Evolutionary conservation across 148 eudicot genomes (phyloP).

Genomic region (Cornus florida): DNA sequence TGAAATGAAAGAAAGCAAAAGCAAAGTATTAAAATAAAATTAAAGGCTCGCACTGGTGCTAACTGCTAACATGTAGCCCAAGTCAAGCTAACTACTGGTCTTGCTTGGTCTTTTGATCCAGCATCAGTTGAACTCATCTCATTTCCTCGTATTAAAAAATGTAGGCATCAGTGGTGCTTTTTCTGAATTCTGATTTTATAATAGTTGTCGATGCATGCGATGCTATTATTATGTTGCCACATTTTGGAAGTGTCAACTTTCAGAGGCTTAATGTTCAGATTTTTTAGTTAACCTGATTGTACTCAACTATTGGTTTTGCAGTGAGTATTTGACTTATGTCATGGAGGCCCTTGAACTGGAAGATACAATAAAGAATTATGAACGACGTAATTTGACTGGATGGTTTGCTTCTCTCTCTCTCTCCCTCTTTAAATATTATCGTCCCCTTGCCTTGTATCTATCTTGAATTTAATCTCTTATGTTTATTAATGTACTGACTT

Average conservation of each 20-base stretch:
- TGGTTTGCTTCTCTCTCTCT: constrained; percentile 45
- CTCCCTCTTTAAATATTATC: too few species aligned
- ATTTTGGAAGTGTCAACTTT: neutral
- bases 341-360: constrained; percentile 88
- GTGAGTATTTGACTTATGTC: constrained; percentile 79
- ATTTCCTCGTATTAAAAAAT: neutral
- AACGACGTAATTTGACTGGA: constrained; percentile 65
- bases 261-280: neutral
- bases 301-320: constrained; percentile 34
- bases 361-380: constrained; percentile 79
- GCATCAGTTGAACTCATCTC: neutral
- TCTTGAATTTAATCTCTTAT: neutral
- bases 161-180: neutral
- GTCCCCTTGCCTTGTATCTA: neutral
- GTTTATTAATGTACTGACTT: neutral
- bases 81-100: neutral
- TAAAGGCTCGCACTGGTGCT: neutral
- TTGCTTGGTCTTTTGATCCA: neutral
- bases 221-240: neutral
- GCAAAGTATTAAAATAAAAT: neutral
- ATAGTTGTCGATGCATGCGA: neutral
- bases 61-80: neutral
- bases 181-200: neutral
- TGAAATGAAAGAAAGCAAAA: neutral
- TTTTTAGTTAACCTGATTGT: neutral